Evolutionary conservation across 192 early-diverging fungal species (phyloP), one percentile per base, ranked within the genome.

Genomic region (Physocladia obscura): DNA sequence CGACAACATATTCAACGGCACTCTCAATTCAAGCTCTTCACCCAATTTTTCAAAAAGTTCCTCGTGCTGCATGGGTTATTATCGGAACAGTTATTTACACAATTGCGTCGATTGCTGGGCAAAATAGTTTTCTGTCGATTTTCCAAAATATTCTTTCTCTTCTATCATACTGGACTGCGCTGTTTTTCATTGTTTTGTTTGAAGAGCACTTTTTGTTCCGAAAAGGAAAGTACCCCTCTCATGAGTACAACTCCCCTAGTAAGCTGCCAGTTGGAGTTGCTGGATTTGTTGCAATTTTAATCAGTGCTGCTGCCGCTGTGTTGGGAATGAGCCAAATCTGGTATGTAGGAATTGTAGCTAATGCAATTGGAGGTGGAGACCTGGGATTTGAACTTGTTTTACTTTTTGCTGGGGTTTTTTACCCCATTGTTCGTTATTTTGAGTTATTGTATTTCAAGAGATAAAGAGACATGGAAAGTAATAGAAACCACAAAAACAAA

Each of bases 281-380:
- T 32, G 76, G 64, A 13, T 55, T 30, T 27, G 15, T 47, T 19
- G 56, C 76, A 15, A 51, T 70, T 29, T 32, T 59, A 24, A 48
- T 64, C 47, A 67, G 74, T 48, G 49, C 35, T 44, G 64, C 70
- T 21, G 76, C 74, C 57, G 76, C 76, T 35, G 64, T 74, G 22
- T 19, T 77, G 2, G 73, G 76, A 36, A 77, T 77, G 76, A 67
- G 57, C n/a, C 76, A 77, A 58, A 57, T 72, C 2, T 77, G 73
- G 74, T 77, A 62, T 62, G 34, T 54, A 26, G 63, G 63, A 3
- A 3, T 27, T 8, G 51, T 67, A 3, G 24, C 49, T 8, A 15
- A 67, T 4, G 49, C 48, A 5, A 54, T 54, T 36, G 63, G 63
- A 21, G 65, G 68, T 54, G 76, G 76, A 6, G 71, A 67, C 49